A percentile compares a stretch with the other conserved stretches of the same genome.
These are phyloP conservation scores for Astrothelium macrocarpum DNA, from an alignment of 495 filamentous ascomycete genomes.

Conservation along the genomic window DNA sequence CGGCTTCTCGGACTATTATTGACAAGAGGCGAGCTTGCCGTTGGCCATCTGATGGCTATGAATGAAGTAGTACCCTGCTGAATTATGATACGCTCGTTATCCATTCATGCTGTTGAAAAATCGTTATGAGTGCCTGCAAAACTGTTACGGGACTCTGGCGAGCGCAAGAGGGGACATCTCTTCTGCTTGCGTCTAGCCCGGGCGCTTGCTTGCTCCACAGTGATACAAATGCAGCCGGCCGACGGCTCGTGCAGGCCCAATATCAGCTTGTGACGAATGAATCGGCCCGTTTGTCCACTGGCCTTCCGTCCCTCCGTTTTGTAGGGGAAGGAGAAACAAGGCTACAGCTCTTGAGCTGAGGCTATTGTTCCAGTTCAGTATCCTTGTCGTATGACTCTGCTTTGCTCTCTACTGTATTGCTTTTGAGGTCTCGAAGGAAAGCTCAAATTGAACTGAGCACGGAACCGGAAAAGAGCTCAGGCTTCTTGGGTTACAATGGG, in stretches of 20 bases:
- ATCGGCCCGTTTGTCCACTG: not conserved
- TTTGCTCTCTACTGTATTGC: too few species aligned
- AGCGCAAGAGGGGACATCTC: too few species aligned
- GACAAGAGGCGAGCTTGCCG: not conserved
- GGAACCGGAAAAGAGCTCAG: too few species aligned
- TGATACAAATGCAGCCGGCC: not conserved
- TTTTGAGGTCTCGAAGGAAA: too few species aligned
- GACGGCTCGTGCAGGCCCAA: not conserved
- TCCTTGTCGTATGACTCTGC: not conserved
- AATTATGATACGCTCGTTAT: not conserved
- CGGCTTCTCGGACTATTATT: not conserved
- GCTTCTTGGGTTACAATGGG: not conserved
- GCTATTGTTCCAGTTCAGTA: not conserved
- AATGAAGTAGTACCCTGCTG: not conserved
- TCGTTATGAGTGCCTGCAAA: not conserved
- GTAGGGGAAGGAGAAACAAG: not conserved
- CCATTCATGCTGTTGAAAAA: not conserved
- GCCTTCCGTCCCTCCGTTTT: not conserved
- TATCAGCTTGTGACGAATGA: not conserved
- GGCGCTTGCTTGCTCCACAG: not conserved
- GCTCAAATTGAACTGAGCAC: too few species aligned
- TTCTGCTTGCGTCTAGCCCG: not conserved
- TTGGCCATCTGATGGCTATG: not conserved
- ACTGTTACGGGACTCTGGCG: not conserved
- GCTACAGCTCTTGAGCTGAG: not conserved